These are phyloP conservation scores for Myriosclerotinia curreyana DNA, from an alignment of 2,329 filamentous ascomycete genomes.

Conservation along the genomic window DNA sequence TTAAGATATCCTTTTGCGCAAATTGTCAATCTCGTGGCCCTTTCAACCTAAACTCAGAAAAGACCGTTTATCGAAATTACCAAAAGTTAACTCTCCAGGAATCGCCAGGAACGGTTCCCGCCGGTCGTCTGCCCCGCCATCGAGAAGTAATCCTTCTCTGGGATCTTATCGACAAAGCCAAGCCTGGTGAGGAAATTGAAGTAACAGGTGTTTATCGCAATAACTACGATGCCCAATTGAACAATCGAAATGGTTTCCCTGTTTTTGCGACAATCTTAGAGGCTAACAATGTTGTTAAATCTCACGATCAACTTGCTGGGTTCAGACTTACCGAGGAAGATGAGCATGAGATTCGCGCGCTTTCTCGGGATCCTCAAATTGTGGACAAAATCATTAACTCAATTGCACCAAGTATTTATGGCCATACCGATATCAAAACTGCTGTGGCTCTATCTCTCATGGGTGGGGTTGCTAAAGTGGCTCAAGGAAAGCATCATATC, in stretches of 20 bases:
- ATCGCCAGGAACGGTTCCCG: constrained; percentile 93
- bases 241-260: constrained; percentile 98
- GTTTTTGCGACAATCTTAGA: constrained; percentile 98
- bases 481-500: constrained; percentile 84
- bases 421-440: constrained; percentile 95
- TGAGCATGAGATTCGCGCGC: constrained; percentile 80
- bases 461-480: constrained; percentile 86
- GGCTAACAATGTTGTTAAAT: constrained; percentile 95
- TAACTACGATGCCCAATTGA: constrained; percentile 95
- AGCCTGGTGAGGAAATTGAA: constrained; percentile 96
- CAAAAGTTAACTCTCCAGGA: constrained; percentile 97
- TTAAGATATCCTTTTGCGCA: constrained; percentile 94
- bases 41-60: constrained; percentile 93
- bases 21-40: constrained; percentile 94
- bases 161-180: constrained; percentile 94
- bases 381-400: constrained; percentile 90
- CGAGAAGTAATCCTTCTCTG: constrained; percentile 94
- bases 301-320: constrained; percentile 94
- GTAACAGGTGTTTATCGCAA: constrained; percentile 96
- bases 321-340: constrained; percentile 95
- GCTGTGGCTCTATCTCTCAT: constrained; percentile 92
- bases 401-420: constrained; percentile 96
- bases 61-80: constrained; percentile 98
- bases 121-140: constrained; percentile 87
- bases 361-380: constrained; percentile 88